Percentiles rank a stretch among this genome's conserved stretches.
Evolutionary conservation across 179 eudicot genomes (phyloP).

Genomic region (Heliamphora pulchella): DNA sequence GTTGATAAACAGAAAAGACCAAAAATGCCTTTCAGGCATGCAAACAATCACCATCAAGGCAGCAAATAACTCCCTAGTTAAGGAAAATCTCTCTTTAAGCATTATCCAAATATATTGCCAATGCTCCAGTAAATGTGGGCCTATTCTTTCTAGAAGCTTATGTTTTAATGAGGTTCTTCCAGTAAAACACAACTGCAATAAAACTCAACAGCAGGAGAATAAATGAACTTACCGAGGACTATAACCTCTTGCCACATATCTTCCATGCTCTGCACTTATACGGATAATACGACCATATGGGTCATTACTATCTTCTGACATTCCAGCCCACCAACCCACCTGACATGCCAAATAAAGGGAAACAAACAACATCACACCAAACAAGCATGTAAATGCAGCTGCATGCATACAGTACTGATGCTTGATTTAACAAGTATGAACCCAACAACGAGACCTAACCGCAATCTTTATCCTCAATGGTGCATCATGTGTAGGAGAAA

Average conservation of each 20-base stretch:
- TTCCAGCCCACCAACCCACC: constrained; percentile 99
- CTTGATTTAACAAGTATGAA: not conserved
- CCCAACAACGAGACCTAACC: no score
- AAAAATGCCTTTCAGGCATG: not conserved
- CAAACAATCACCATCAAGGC: not conserved
- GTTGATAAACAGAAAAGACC: not conserved
- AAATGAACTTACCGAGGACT: constrained; percentile 61
- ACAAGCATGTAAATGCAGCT: constrained; percentile 4
- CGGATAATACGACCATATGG: constrained; percentile 85
- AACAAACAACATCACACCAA: not conserved
- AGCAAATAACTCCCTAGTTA: not conserved
- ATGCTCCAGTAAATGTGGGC: not conserved
- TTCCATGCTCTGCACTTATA: constrained; percentile 94
- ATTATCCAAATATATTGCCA: not conserved
- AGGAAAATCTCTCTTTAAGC: constrained; percentile 1
- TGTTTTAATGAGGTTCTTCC: not conserved
- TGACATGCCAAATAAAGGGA: constrained; percentile 23
- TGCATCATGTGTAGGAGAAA: no score
- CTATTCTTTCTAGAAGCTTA: not conserved
- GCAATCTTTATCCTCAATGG: no score
- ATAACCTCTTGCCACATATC: constrained; percentile 90
- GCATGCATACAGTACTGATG: not conserved
- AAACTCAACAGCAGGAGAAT: not conserved
- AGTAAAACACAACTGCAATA: not conserved
- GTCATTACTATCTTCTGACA: constrained; percentile 61